Evolutionary conservation across 495 filamentous ascomycete genomes (phyloP).

Genomic region (Aspergillus biplanus): DNA sequence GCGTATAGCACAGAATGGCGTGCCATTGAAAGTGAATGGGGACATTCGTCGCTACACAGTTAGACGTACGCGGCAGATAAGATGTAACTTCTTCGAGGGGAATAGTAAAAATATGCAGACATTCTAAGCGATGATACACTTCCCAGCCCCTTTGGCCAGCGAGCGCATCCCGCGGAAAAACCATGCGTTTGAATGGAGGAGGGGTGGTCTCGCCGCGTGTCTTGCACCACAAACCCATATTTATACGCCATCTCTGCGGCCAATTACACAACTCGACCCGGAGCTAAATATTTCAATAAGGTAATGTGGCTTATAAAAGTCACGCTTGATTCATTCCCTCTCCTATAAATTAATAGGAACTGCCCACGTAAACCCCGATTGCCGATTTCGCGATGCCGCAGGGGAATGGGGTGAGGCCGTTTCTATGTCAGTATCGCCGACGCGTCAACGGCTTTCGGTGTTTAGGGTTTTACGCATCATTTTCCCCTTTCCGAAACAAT

Average conservation of each 20-base stretch:
- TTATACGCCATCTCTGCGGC: not conserved
- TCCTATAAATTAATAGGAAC: too few relatives aligned
- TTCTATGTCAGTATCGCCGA: too few relatives aligned
- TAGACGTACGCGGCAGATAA: not conserved
- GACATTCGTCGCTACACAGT: not conserved
- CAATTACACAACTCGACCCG: not conserved
- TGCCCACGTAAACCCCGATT: too few relatives aligned
- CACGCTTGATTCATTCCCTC: too few relatives aligned
- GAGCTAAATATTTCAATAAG: not conserved
- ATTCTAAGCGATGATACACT: not conserved
- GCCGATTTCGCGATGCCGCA: too few relatives aligned
- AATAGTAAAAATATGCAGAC: not conserved
- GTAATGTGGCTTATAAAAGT: not conserved
- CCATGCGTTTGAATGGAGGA: not conserved
- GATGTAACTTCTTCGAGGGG: not conserved
- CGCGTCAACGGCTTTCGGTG: too few relatives aligned
- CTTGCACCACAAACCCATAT: not conserved
- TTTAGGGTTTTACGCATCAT: too few relatives aligned
- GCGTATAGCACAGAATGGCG: not conserved
- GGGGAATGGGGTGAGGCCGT: too few relatives aligned
- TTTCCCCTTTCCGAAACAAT: too few relatives aligned
- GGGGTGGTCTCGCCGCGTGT: not conserved
- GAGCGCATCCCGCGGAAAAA: not conserved
- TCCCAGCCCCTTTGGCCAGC: not conserved
- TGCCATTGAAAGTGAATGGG: not conserved